Evolutionary conservation across 352 stramenopile species (phyloP).

Genomic region (Pythium angustatum): DNA sequence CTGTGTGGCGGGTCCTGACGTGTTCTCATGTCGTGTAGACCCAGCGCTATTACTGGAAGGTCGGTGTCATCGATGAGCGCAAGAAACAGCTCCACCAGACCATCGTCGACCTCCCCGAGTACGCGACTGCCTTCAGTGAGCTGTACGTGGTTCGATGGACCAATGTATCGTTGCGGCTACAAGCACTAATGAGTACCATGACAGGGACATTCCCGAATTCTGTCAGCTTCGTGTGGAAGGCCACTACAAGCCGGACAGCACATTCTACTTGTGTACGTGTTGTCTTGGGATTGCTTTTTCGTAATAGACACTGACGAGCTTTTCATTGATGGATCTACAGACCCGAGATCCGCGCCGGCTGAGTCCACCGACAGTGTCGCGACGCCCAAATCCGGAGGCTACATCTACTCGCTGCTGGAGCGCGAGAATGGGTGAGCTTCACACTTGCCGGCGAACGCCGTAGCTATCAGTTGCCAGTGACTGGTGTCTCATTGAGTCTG

Average conservation of each 20-base stretch:
- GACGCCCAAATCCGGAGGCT: constrained; percentile 80
- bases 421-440: constrained; percentile 59
- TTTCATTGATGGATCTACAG: constrained; percentile 16
- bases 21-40: constrained; percentile 50
- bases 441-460: background rate
- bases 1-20: background rate
- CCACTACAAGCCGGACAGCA: constrained; percentile 66
- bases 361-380: constrained; percentile 76
- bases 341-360: constrained; percentile 78
- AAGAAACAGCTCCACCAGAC: constrained; percentile 70
- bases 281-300: background rate
- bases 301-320: background rate
- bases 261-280: constrained; percentile 73
- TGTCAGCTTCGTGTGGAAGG: constrained; percentile 70
- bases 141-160: constrained; percentile 33
- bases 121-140: constrained; percentile 55
- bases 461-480: background rate
- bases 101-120: constrained; percentile 58
- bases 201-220: constrained; percentile 79
- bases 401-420: constrained; percentile 82
- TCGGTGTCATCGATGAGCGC: constrained; percentile 83
- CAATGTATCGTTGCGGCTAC: background rate
- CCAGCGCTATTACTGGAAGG: constrained; percentile 89
- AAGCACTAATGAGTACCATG: background rate
- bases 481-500: constrained; percentile 12